Evolutionary conservation across 2,329 filamentous ascomycete genomes (phyloP).

Genomic region (Spiromastix sp.): DNA sequence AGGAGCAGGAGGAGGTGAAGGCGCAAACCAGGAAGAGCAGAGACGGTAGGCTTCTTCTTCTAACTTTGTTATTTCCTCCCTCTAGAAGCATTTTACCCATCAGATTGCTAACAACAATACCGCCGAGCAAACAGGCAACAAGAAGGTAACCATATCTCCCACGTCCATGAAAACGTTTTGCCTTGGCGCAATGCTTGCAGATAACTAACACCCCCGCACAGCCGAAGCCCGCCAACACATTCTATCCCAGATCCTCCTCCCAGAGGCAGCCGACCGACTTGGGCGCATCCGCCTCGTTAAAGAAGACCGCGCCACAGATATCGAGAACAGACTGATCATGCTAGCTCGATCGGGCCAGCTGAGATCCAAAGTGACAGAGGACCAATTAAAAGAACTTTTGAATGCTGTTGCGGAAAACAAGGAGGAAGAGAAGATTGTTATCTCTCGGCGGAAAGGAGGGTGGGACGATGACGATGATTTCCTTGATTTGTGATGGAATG

Average conservation of each 20-base stretch:
- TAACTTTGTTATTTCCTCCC: neutral
- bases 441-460: slow-evolving; percentile 69
- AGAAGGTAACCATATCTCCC: slow-evolving; percentile 30
- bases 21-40: slow-evolving; percentile 48
- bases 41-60: slow-evolving; percentile 45
- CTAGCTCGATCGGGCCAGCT: slow-evolving; percentile 82
- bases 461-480: slow-evolving; percentile 64
- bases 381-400: slow-evolving; percentile 84
- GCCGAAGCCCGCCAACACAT: slow-evolving; percentile 40
- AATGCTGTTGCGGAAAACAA: slow-evolving; percentile 69
- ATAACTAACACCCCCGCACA: slow-evolving; percentile 5
- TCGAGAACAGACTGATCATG: slow-evolving; percentile 89
- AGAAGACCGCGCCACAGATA: slow-evolving; percentile 74
- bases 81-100: too few species aligned
- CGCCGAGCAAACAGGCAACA: slow-evolving; percentile 28
- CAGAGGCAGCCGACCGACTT: slow-evolving; percentile 84
- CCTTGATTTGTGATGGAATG: slow-evolving; percentile 26
- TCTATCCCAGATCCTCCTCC: slow-evolving; percentile 85
- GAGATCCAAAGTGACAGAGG: slow-evolving; percentile 76
- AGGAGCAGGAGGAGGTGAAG: slow-evolving; percentile 38
- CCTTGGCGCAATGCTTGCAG: neutral
- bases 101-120: too few species aligned
- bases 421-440: slow-evolving; percentile 72
- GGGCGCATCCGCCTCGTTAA: slow-evolving; percentile 94
- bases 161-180: neutral